phyloP scores from a whole-genome alignment of 306 rosid genomes.

The Quercus engelmannii region DNA sequence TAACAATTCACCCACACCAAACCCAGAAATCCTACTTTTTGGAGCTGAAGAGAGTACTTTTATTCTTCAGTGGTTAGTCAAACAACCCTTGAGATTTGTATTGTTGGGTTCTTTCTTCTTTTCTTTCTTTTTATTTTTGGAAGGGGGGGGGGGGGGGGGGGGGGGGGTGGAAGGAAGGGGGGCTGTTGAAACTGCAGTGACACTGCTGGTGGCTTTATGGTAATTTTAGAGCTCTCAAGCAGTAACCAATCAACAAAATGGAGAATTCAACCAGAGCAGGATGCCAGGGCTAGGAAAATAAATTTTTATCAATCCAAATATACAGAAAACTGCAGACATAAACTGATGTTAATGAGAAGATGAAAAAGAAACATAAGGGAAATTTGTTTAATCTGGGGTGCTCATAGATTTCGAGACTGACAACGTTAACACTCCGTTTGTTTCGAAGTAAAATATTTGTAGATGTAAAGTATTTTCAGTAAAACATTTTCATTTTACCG shows the following conservation, averaged over 20 bases:
- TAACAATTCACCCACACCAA: neutral
- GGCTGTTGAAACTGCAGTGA: neutral
- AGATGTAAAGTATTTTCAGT: no score
- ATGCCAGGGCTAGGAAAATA: neutral
- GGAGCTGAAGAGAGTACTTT: neutral
- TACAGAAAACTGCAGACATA: neutral
- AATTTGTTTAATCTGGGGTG: neutral
- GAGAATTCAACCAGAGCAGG: neutral
- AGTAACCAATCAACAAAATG: neutral
- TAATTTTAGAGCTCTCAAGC: neutral
- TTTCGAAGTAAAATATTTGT: no score
- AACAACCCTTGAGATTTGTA: neutral
- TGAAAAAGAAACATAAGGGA: neutral
- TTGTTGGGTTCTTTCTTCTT: no score
- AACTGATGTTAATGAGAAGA: neutral
- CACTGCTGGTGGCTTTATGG: no score
- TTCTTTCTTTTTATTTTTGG: no score
- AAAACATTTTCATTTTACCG: no score
- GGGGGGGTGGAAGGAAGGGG: neutral
- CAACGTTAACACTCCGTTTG: no score
- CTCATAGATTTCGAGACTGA: neutral
- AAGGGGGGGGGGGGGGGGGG: neutral
- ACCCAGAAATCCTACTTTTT: neutral
- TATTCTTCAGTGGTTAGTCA: neutral
- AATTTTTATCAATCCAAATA: neutral